Conservation (phyloP, 768 basidiomycete genomes). For the Phylloporus rhodoxanthus region DNA sequence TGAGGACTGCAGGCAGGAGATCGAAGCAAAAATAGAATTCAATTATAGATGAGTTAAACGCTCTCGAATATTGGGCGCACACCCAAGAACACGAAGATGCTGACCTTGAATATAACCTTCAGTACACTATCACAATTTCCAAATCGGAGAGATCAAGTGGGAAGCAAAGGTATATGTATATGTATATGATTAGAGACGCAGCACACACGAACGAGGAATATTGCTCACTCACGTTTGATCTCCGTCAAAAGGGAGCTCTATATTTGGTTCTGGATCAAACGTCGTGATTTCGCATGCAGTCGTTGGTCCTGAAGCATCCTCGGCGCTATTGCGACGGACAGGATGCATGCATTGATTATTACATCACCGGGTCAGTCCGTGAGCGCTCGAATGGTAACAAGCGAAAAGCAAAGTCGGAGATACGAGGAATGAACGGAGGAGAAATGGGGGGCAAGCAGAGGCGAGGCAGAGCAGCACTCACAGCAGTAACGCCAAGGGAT, state of each 20-base stretch:
- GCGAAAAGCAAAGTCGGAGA: neutral
- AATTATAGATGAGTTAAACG: neutral
- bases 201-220: neutral
- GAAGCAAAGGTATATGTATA: neutral
- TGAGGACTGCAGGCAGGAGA: constrained; percentile 41
- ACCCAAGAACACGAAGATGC: constrained; percentile 4
- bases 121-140: constrained; percentile 44
- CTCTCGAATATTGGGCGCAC: neutral
- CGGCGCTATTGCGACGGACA: constrained; percentile 42
- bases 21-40: neutral
- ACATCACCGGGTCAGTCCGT: constrained; percentile 1
- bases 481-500: constrained; percentile 76
- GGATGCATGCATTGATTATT: constrained; percentile 3
- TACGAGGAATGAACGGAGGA: neutral
- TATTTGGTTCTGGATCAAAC: constrained; percentile 73
- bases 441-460: neutral
- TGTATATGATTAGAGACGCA: constrained; percentile 8
- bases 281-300: constrained; percentile 86
- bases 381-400: neutral
- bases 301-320: constrained; percentile 75
- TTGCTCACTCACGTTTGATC: constrained; percentile 45
- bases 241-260: constrained; percentile 75
- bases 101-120: constrained; percentile 81
- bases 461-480: constrained; percentile 37
- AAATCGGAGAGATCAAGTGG: neutral